These are phyloP conservation scores for Schizophyllum commune DNA, from an alignment of 1,284 basidiomycete species.

Conservation along the genomic window DNA sequence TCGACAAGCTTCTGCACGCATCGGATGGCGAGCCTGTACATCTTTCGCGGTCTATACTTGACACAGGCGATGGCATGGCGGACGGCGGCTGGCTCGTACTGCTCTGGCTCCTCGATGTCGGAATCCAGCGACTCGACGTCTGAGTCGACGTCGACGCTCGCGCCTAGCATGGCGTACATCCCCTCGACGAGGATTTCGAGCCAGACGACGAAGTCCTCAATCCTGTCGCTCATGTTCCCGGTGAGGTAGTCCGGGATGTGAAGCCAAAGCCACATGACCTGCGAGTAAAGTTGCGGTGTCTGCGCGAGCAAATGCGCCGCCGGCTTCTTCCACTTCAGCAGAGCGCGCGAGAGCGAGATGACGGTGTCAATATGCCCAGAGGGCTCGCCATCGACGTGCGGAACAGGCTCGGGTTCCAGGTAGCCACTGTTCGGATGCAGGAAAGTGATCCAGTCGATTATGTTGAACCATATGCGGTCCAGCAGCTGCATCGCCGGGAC, in stretches of 20 bases:
- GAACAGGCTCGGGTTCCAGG: not conserved
- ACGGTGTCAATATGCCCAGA: not conserved
- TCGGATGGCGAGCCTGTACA: not conserved
- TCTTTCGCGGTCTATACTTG: not conserved
- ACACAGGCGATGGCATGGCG: not conserved
- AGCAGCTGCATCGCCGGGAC: not conserved
- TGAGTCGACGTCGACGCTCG: not conserved
- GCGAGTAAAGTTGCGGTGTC: not conserved
- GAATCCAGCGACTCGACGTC: not conserved
- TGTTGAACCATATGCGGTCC: not conserved
- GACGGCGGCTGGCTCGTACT: not conserved
- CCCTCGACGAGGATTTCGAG: not conserved
- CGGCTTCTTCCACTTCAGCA: not conserved
- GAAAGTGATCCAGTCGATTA: not conserved
- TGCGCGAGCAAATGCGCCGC: not conserved
- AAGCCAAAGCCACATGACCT: not conserved
- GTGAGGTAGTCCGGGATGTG: not conserved
- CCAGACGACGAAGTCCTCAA: not conserved
- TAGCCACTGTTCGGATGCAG: not conserved
- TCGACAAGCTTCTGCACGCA: not conserved
- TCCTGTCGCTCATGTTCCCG: not conserved
- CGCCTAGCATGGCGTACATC: not conserved
- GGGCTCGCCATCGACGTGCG: too few species aligned
- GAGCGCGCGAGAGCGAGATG: not conserved
- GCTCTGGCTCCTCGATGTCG: not conserved